These are phyloP conservation scores for Simplicillium sp. DNA, from an alignment of 2,329 filamentous ascomycete genomes.

Conservation along the genomic window DNA sequence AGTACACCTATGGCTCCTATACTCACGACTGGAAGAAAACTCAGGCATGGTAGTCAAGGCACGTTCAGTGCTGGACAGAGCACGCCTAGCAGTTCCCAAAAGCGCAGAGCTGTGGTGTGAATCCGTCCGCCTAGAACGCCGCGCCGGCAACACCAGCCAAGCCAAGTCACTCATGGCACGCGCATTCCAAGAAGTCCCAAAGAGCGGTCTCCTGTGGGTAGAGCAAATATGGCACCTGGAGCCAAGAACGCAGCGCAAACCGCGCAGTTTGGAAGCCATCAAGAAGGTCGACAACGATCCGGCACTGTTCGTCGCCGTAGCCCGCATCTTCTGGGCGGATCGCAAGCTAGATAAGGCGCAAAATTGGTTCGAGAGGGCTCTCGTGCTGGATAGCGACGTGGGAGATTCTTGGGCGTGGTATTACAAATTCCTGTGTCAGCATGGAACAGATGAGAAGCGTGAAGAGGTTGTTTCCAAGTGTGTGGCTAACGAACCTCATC, in stretches of 20 bases:
- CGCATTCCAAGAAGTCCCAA: conserved; percentile 83
- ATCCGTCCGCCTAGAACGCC: conserved; percentile 84
- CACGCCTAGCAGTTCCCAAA: conserved; percentile 78
- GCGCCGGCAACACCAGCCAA: conserved; percentile 72
- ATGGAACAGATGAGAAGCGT: conserved; percentile 90
- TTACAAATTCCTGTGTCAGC: conserved; percentile 83
- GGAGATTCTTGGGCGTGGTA: conserved; percentile 99
- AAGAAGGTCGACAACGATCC: conserved; percentile 94
- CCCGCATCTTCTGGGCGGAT: conserved; percentile 93
- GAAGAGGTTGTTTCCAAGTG: conserved; percentile 76
- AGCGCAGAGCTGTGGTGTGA: conserved; percentile 82
- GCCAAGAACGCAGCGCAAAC: conserved; percentile 82
- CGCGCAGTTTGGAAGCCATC: conserved; percentile 85
- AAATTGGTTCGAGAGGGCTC: conserved; percentile 95
- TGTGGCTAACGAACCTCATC: conserved; percentile 72
- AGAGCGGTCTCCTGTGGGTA: conserved; percentile 79
- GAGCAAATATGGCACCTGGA: conserved; percentile 96
- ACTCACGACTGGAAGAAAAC: conserved; percentile 78
- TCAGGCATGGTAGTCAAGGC: conserved; percentile 81
- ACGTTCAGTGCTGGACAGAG: conserved; percentile 85
- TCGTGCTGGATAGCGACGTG: conserved; percentile 74
- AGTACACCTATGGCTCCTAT: conserved; percentile 82
- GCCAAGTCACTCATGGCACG: conserved; percentile 90
- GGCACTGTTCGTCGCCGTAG: conserved; percentile 80
- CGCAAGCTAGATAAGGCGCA: conserved; percentile 86